A percentile compares a stretch with the other conserved stretches of the same genome.
phyloP scores from a whole-genome alignment of 768 basidiomycete genomes.

The Amanita rimosa region DNA sequence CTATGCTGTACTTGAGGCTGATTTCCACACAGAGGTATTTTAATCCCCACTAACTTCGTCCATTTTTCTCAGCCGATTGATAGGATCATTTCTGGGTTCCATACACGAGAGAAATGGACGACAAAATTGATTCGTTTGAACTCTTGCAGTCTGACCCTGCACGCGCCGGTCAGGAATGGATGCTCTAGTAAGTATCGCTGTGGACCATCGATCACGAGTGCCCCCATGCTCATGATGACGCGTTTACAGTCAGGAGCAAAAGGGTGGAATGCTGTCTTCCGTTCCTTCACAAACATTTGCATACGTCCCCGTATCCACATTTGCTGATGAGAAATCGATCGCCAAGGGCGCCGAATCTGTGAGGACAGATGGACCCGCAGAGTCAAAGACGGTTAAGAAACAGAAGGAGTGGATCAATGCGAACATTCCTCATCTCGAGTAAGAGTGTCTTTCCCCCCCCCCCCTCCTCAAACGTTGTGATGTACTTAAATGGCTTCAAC shows the following conservation, averaged over 20 bases:
- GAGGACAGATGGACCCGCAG: constrained; percentile 2
- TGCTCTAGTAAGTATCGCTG: not conserved
- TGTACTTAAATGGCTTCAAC: not conserved
- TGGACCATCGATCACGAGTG: not conserved
- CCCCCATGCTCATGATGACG: not conserved
- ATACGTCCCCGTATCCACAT: constrained; percentile 1
- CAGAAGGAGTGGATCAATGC: constrained; percentile 9
- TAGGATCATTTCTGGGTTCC: constrained; percentile 16
- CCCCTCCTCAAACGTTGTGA: too few species aligned
- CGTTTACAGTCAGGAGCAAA: constrained; percentile 4
- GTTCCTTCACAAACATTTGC: constrained; percentile 1
- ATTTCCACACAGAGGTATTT: constrained; percentile 1
- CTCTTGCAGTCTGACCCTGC: constrained; percentile 7
- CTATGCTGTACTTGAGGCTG: not conserved
- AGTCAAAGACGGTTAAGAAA: constrained; percentile 1
- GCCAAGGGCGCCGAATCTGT: not conserved
- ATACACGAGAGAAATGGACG: constrained; percentile 9
- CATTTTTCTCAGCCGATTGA: not conserved
- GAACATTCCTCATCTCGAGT: constrained; percentile 11
- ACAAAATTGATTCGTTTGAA: constrained; percentile 17
- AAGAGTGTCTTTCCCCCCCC: constrained; percentile 4
- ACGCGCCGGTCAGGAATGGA: constrained; percentile 3
- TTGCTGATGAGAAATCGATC: not conserved
- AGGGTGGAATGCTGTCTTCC: constrained; percentile 9
- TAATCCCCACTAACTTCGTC: not conserved